Evolutionary conservation across 2,329 filamentous ascomycete species (phyloP).

Genomic region (Venturia pyrina): DNA sequence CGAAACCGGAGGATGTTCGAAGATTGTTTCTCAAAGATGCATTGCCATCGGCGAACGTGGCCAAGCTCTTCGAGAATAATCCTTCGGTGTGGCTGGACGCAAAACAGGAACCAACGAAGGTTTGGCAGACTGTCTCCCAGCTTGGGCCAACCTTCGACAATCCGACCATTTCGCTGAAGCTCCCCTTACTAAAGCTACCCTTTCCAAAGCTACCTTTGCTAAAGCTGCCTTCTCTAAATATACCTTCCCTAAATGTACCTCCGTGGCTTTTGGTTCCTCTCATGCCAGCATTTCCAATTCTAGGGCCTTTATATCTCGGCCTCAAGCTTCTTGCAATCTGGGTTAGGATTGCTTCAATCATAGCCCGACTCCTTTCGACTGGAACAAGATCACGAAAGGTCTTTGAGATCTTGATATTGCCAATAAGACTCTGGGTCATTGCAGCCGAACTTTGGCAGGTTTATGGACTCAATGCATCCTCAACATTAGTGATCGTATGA

Average conservation of each 20-base stretch:
- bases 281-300: background rate
- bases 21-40: background rate
- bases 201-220: too few species aligned
- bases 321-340: background rate
- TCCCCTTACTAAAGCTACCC: background rate
- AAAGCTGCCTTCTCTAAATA: too few species aligned
- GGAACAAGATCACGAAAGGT: background rate
- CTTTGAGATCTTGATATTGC: background rate
- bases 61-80: background rate
- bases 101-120: background rate
- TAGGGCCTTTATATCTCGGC: background rate
- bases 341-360: background rate
- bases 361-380: background rate
- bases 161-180: background rate
- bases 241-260: background rate
- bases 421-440: background rate
- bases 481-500: background rate
- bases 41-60: background rate
- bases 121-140: background rate
- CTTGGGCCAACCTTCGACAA: background rate
- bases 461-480: background rate
- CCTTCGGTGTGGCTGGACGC: background rate
- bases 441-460: slow-evolving; percentile 8
- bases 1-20: background rate
- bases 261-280: background rate